These are phyloP conservation scores for Rhizopogon parksii DNA, from an alignment of 1,284 basidiomycete genomes.

Conservation along the genomic window DNA sequence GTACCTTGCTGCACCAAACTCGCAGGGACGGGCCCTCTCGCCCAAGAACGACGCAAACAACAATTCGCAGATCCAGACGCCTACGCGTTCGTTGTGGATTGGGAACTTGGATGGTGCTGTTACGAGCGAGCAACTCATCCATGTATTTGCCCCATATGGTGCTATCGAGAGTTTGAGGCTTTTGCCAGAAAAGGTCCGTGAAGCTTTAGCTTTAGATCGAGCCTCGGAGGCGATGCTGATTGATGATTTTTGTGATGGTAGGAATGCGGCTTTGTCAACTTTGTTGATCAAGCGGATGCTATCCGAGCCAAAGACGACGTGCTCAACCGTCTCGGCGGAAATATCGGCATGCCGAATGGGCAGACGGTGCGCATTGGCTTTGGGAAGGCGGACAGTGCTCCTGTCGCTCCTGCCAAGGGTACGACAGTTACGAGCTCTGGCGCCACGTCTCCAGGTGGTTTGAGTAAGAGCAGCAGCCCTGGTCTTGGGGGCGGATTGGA, in stretches of 20 bases:
- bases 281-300: slow-evolving; percentile 90
- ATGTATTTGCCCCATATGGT: slow-evolving; percentile 93
- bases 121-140: slow-evolving; percentile 89
- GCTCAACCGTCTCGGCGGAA: slow-evolving; percentile 87
- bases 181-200: slow-evolving; percentile 87
- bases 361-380: slow-evolving; percentile 96
- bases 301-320: slow-evolving; percentile 96
- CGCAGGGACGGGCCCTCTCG: slow-evolving; percentile 64
- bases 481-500: slow-evolving; percentile 58
- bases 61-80: slow-evolving; percentile 75
- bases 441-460: slow-evolving; percentile 54
- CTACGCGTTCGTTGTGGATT: slow-evolving; percentile 95
- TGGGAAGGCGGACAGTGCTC: slow-evolving; percentile 93
- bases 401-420: slow-evolving; percentile 78
- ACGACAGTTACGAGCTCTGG: slow-evolving; percentile 53
- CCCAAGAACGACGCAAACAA: slow-evolving; percentile 66
- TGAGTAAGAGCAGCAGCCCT: slow-evolving; percentile 44
- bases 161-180: slow-evolving; percentile 92
- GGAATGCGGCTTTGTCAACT: slow-evolving; percentile 99
- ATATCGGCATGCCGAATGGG: slow-evolving; percentile 88
- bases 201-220: background rate
- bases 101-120: slow-evolving; percentile 92
- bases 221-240: slow-evolving; percentile 1
- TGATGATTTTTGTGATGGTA: slow-evolving; percentile 27
- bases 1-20: slow-evolving; percentile 59